Evolutionary conservation across 2,329 filamentous ascomycete species (phyloP).

Genomic region (Pestalotiopsis sp.): DNA sequence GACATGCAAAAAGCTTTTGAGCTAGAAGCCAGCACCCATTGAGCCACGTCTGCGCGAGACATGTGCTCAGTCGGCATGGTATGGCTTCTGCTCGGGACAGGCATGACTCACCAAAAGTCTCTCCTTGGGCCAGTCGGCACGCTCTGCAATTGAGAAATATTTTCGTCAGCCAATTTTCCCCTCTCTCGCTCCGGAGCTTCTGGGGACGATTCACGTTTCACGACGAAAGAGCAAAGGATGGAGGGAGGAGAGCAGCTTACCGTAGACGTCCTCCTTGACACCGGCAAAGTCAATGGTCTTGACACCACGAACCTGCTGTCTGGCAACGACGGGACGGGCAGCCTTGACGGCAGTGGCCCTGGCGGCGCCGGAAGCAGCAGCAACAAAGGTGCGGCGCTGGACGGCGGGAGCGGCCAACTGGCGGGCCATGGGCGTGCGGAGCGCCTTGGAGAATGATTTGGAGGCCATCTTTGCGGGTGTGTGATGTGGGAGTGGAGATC

Average conservation of each 20-base stretch:
- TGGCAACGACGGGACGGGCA: slow-evolving; percentile 46
- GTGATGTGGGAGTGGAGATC: slow-evolving; percentile 28
- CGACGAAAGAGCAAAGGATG: background rate
- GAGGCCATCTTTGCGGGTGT: slow-evolving; percentile 68
- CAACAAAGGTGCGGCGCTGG: slow-evolving; percentile 66
- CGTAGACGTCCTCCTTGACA: slow-evolving; percentile 91
- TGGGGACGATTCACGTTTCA: background rate
- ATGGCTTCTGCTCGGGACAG: background rate
- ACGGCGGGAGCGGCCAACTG: slow-evolving; percentile 63
- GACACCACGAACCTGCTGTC: slow-evolving; percentile 77
- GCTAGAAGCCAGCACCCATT: background rate
- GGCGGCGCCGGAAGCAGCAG: slow-evolving; percentile 60
- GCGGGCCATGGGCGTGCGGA: slow-evolving; percentile 65
- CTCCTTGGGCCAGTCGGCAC: slow-evolving; percentile 96
- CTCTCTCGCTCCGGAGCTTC: background rate
- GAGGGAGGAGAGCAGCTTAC: slow-evolving; percentile 49
- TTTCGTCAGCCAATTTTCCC: background rate
- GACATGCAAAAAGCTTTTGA: slow-evolving; percentile 1
- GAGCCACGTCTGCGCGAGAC: background rate
- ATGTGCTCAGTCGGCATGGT: background rate
- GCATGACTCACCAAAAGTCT: slow-evolving; percentile 82
- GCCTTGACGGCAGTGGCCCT: slow-evolving; percentile 55
- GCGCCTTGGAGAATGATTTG: slow-evolving; percentile 70
- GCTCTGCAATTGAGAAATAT: slow-evolving; percentile 63
- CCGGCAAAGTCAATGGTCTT: slow-evolving; percentile 99